Conservation (phyloP, 2,329 filamentous ascomycete genomes). For the Ceratocystis diversiconidia region DNA sequence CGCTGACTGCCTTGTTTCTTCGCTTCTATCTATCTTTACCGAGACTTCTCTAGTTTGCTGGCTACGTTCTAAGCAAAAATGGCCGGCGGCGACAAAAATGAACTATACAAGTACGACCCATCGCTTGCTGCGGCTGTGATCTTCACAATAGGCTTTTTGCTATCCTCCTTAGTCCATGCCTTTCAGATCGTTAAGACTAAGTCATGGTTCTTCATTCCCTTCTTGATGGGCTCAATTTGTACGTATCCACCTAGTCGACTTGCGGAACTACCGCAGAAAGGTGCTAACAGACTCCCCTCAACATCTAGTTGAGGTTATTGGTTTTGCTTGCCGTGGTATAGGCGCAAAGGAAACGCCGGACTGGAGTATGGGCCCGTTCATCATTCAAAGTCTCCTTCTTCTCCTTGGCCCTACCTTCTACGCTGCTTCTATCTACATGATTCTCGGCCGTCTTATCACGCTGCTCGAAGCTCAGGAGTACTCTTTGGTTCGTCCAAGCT, state of each 20-base stretch:
- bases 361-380: conserved; percentile 29
- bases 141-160: conserved; percentile 24
- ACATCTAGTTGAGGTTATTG: conserved; percentile 23
- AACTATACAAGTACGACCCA: conserved; percentile 35
- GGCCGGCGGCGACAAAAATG: conserved; percentile 3
- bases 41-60: too few species aligned
- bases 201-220: conserved; percentile 40
- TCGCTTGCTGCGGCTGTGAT: conserved; percentile 30
- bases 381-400: conserved; percentile 31
- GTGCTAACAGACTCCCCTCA: conserved; percentile 17
- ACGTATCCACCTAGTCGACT: conserved; percentile 19
- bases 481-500: conserved; percentile 25
- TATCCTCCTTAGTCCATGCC: conserved; percentile 30
- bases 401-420: conserved; percentile 35
- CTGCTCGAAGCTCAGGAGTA: conserved; percentile 26
- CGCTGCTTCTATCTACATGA: conserved; percentile 39
- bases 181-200: conserved; percentile 29
- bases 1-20: too few species aligned
- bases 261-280: background rate
- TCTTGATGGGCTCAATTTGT: conserved; percentile 40
- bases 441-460: conserved; percentile 31
- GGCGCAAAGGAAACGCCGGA: conserved; percentile 23
- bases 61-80: too few species aligned
- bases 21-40: too few species aligned
- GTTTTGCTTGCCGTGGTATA: conserved; percentile 18